Conservation (phyloP, 1,139 yeast species). For the Zygoascus hellenicus region DNA sequence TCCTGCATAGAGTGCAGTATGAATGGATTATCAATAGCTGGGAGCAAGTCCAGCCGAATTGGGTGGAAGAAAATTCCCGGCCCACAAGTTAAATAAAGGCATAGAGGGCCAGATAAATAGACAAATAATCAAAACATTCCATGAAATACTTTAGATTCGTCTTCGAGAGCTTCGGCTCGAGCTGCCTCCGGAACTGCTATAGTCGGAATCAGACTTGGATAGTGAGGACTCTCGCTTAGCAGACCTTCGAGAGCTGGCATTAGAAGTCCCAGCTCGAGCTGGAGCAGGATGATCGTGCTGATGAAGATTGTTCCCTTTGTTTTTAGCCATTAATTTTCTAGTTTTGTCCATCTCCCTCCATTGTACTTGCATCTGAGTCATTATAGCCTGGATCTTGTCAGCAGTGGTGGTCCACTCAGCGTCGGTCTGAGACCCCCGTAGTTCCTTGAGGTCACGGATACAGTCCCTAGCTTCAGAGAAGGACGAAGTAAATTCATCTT, state of each 20-base stretch:
- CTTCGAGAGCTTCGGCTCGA: not conserved
- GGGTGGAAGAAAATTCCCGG: too few relatives aligned
- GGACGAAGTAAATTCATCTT: not conserved
- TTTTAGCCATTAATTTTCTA: conserved; percentile 12
- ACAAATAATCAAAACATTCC: too few relatives aligned
- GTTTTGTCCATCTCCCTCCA: conserved; percentile 22
- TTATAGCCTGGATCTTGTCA: conserved; percentile 16
- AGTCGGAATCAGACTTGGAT: conserved; percentile 6
- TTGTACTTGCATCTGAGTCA: conserved; percentile 17
- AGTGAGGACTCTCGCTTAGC: conserved; percentile 7
- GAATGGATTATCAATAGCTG: too few relatives aligned
- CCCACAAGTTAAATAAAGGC: too few relatives aligned
- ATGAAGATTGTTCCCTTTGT: not conserved
- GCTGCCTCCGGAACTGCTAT: not conserved
- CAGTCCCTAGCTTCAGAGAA: conserved; percentile 1
- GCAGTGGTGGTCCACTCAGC: conserved; percentile 25
- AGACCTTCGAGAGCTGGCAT: not conserved
- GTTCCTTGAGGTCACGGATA: conserved; percentile 3
- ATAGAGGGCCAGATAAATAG: too few relatives aligned
- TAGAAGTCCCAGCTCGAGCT: not conserved
- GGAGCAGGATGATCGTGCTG: not conserved
- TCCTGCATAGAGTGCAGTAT: too few relatives aligned
- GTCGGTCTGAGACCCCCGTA: conserved; percentile 18
- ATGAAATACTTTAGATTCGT: too few relatives aligned
- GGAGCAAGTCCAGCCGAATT: too few relatives aligned